Base-by-base conservation (phyloP, 257 asterid genomes). In the Gentiana dahurica region DNA sequence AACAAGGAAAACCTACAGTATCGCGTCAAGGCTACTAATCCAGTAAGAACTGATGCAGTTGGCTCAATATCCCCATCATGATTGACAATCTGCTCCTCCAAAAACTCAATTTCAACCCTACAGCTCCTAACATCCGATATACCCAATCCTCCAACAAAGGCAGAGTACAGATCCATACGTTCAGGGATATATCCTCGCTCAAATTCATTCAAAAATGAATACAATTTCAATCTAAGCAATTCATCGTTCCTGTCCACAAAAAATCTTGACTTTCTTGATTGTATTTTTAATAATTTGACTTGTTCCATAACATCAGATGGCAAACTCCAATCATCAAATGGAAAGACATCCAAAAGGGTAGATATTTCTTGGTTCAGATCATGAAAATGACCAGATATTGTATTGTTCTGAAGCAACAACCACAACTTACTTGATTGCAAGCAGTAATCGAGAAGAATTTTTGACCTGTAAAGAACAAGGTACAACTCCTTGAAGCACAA, bases 401-500 rank as follows among this genome's bases (percentile, higher is more conserved):
- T 65, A 38, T 79, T 83, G 73, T 70, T 81, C 36, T 87, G 96
- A 51, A 91, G 90, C 79, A 91, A 70, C 58, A 91, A 68, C 98
- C 96, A 87, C 63, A 91, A 60, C 72, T 81, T 91, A 73, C 95
- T 81, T 36, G 95, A 82, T 36, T 79, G 79, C 10, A 55, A 68
- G 1, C 87, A 81, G 50, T 83, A 83, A 66, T 88, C 97, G 54
- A 91, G 83, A 76, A 92, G 57, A 60, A 85, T 79, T 68, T 77
- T 88, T 13, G 93, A 78, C 76, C 98, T 73, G 78, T 84, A 81
- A 57, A 91, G 87, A 75, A 85, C 79, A 61, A 91, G 87, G 82
- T 91, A 91, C 80, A 91, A 72, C 79, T 91, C 96, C 76, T 87
- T 85, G 68, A 91, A 81, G 92, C 96, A 91, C 8, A 91, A 55